Evolutionary conservation across 805 yeast species (phyloP).

Genomic region (Hanseniaspora meyeri): DNA sequence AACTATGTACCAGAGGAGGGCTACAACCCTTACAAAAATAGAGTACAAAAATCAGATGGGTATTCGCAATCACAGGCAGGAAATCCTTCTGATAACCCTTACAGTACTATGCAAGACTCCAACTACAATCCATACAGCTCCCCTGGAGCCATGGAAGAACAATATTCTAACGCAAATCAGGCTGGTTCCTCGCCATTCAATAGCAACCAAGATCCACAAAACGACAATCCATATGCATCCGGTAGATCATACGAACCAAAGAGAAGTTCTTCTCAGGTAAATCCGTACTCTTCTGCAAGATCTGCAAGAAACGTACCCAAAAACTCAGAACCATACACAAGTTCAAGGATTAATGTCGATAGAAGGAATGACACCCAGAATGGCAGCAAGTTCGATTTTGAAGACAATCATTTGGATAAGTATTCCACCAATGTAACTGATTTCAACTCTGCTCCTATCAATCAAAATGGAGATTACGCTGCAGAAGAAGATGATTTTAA

Average conservation of each 20-base stretch:
- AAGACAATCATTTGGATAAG: conserved; percentile 13
- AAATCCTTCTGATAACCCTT: neutral
- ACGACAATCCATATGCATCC: neutral
- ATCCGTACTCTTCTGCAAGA: neutral
- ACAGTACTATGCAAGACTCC: neutral
- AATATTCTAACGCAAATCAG: neutral
- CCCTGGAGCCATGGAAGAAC: neutral
- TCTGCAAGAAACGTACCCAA: conserved; percentile 14
- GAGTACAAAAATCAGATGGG: neutral
- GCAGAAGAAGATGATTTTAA: conserved; percentile 26
- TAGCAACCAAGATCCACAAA: neutral
- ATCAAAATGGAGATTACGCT: conserved; percentile 10
- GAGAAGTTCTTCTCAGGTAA: neutral
- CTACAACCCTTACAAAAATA: conserved; percentile 3
- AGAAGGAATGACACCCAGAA: conserved; percentile 1
- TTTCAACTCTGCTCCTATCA: conserved; percentile 19
- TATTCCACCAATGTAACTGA: conserved; percentile 14
- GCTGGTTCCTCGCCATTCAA: neutral
- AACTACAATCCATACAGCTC: conserved; percentile 3
- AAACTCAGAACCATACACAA: conserved; percentile 13
- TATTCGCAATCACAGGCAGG: neutral
- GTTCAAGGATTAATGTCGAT: conserved; percentile 2
- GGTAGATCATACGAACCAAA: neutral
- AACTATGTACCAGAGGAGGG: neutral
- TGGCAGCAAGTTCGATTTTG: conserved; percentile 21